Evolutionary conservation across 805 yeast species (phyloP), one percentile per base, ranked within the genome.

Genomic region (Martiniozyma abietophila): DNA sequence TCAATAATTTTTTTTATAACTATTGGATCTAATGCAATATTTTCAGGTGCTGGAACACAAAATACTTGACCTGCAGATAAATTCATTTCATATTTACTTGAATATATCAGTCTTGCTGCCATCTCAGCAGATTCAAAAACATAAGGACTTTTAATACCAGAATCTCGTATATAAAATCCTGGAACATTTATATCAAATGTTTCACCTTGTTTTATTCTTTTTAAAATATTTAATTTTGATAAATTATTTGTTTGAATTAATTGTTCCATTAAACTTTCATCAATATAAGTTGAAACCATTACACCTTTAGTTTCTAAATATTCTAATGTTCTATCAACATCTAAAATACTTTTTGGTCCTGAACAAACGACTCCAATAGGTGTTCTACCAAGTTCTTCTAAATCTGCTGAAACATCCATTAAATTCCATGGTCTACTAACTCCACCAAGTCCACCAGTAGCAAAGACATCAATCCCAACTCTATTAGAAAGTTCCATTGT

Each of bases 361-460:
- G 94, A 77, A 52, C 95, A 85, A 8, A 85, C 88, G n/a, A 85
- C 95, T 1, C 85, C 76, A 2, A 85, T 85, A 0, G 88, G 83
- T 0, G 95, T 86, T 37, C 76, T 65, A 2, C 86, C 79, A 35
- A 86, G 62, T 50, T 85, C 96, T 32, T 84, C 88, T 42, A 85
- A 66, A 55, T 85, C 96, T 2, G 95, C 94, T 47, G 88, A 76
- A 17, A 85, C 64, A 54, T 85, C 96, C 76, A 83, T 69, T 19
- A 58, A 44, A 36, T 80, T 80, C 15, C 81, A 89, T 6, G 80
- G 81, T 36, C 83, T 67, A 48, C 85, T 94, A 8, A 84, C 95
- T 15, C 96, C 96, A 15, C 96, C 96, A 14, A 85, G 64, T 1
- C 96, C 96, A 21, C 96, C 96, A 2, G 96, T 86, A 1, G 94